Base-by-base conservation (phyloP, 2,329 filamentous ascomycete genomes). In the Aspergillus flavus region DNA sequence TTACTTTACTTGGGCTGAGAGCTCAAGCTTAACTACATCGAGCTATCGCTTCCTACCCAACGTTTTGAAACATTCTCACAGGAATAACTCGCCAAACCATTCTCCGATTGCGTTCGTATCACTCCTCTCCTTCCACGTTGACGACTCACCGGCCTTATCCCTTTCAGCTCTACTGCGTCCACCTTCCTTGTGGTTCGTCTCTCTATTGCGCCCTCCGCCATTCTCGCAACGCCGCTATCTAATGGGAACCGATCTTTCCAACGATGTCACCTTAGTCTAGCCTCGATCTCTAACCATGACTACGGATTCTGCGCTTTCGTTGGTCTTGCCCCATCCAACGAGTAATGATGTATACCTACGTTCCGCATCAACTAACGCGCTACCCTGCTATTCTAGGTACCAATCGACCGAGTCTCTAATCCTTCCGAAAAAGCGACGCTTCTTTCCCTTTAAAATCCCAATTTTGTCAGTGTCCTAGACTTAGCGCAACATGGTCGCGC, bases 321-420 rank as follows among this genome's bases (percentile, higher is more conserved):
- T 58, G 67, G 76, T 75, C 61, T 50, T 60, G 58, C 36, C 60
- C 55, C 63, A 32, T 62, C 52, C 59, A 65, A 43, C 53, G 41
- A 28, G 50, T 48, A 62, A 61, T 61, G 50, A 50, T 41, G 36
- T 55, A 28, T 54, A 36, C 32, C 30, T n/a, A 36, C 58, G 61
- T 55, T 66, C 32, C 61, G 53, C 55, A 58, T 58, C 68, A 60
- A 59, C 64, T 69, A 60, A 69, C 53, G 12, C 58, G 62, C 59
- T 59, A 46, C 48, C 60, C 48, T 45, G 43, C 45, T 57, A 59
- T 32, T 21, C 45, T 72, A 92, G 89, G 73, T 84, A 85, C 76
- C 85, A 86, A 79, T 86, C 87, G 63, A 91, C 89, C 66, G 87
- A 91, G 68, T 81, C 82, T 71, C 81, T 92, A 66, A 84, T 92